Conservation (phyloP, 169 alveolate genomes). For the Besnoitia besnoiti region DNA sequence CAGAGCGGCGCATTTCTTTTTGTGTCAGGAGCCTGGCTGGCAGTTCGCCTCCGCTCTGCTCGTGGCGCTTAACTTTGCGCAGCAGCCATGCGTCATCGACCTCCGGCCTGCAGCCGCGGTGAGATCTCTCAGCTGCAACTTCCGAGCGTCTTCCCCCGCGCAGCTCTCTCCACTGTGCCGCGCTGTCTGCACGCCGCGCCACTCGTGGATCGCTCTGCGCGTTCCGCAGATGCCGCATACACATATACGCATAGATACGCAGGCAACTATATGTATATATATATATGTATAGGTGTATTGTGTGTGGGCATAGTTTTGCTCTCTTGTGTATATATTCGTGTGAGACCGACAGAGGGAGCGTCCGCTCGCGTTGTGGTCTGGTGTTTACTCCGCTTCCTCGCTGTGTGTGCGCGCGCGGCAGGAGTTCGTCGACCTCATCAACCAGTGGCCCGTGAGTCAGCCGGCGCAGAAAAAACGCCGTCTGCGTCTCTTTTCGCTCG, state of each 20-base stretch:
- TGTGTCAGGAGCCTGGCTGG: slow-evolving; percentile 55
- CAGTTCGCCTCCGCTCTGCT: slow-evolving; percentile 37
- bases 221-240: background rate
- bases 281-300: background rate
- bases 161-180: too few species aligned
- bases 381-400: background rate
- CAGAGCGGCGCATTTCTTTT: background rate
- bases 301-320: background rate
- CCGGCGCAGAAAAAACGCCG: background rate
- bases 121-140: background rate
- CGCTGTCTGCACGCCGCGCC: too few species aligned
- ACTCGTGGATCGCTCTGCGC: too few species aligned
- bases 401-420: background rate
- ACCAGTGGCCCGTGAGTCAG: slow-evolving; percentile 63
- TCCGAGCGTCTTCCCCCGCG: too few species aligned
- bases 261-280: background rate
- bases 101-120: slow-evolving; percentile 56
- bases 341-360: background rate
- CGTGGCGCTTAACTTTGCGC: slow-evolving; percentile 45
- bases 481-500: background rate
- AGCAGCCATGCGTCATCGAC: slow-evolving; percentile 46
- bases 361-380: background rate
- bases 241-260: background rate
- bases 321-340: background rate
- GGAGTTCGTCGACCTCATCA: slow-evolving; percentile 67